Conservation (phyloP, 2,329 filamentous ascomycete species). For the Colletotrichum kahawae region DNA sequence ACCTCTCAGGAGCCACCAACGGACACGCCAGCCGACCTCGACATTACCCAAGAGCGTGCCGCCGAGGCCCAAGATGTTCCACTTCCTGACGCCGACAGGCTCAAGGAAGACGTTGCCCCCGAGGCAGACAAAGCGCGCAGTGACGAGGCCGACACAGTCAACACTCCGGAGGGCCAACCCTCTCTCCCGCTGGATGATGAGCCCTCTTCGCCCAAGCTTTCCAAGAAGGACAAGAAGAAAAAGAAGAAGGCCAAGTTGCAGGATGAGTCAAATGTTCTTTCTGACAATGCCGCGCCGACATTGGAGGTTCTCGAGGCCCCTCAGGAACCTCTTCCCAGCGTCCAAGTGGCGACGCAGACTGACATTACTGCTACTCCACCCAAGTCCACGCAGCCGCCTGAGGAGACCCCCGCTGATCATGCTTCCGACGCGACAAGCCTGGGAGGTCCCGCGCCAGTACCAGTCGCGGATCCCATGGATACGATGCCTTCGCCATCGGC, state of each 20-base stretch:
- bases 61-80: neutral
- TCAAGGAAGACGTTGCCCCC: neutral
- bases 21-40: neutral
- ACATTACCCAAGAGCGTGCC: neutral
- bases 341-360: neutral
- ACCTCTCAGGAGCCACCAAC: neutral
- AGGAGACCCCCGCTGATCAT: neutral
- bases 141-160: neutral
- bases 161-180: neutral
- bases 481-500: neutral
- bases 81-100: neutral
- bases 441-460: neutral
- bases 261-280: neutral
- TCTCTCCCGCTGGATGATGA: neutral
- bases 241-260: conserved; percentile 15
- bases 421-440: neutral
- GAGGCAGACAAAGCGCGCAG: neutral
- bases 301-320: neutral
- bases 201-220: neutral
- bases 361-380: neutral
- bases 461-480: neutral
- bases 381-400: neutral
- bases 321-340: neutral
- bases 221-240: conserved; percentile 26
- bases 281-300: conserved; percentile 11